Base-by-base conservation (phyloP, 306 rosid species). In the Rosa persica region DNA sequence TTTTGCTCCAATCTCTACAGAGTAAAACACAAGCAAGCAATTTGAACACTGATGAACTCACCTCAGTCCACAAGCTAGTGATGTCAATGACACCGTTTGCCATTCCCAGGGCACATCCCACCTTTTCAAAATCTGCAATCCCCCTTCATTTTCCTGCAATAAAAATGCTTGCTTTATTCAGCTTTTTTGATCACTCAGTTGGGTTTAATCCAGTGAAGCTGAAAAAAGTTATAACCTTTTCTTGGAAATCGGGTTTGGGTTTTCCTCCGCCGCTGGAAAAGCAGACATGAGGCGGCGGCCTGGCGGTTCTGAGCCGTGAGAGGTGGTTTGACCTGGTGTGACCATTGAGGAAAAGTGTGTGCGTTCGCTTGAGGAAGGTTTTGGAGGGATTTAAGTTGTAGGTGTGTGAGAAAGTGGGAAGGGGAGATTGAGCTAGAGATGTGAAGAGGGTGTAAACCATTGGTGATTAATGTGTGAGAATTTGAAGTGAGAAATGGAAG, bases 51-150 rank as follows among this genome's bases (percentile, higher is more conserved):
- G 11, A 39, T 7, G 23, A 62, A 61, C 74, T 44, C 89, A 95
- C 99, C 99, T 93, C 36, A 96, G 82, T 70, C 99, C 99, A 86
- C 97, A 91, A 79, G 96, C 98, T 60, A 96, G 82, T 52, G 96
- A 91, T 39, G 96, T 90, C 71, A 96, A 78, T 27, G 99, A 87
- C 83, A 85, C 92, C 11, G 93, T 90, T 89, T 90, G 98, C 99
- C 99, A 96, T 77, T 84, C 91, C 99, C 99, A 96, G 66, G 99
- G 99, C 65, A 93, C 98, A 48, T 91, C 93, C 98, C 99, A 96
- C 70, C 93, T 90, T 87, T 85, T 88, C 82, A 91, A 88, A 88
- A 95, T 81, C 58, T 86, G 92, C 96, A 88, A 91, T 5, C 79
- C 84, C 74, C 6, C 79, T 72, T 82, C 89, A 74, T 73, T 73